Conservation (phyloP, 2,329 filamentous ascomycete species). For the Sclerotinia trifoliorum region DNA sequence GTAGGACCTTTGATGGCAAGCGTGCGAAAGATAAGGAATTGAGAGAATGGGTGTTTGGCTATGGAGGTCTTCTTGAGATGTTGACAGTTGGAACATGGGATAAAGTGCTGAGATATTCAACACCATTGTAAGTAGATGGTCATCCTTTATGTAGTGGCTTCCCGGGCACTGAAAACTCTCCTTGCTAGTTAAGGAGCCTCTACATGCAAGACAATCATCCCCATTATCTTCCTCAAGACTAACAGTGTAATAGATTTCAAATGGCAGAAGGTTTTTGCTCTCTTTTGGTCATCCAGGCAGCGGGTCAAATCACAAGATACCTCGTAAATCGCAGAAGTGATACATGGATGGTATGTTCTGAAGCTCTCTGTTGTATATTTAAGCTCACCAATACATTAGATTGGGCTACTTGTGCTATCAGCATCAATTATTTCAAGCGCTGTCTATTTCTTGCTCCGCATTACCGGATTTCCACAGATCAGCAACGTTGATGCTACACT, state of each 20-base stretch:
- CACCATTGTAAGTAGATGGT: constrained; percentile 57
- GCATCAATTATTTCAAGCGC: constrained; percentile 91
- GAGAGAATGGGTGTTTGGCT: constrained; percentile 85
- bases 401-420: constrained; percentile 81
- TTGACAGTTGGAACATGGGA: constrained; percentile 86
- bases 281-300: constrained; percentile 89
- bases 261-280: constrained; percentile 95
- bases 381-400: constrained; percentile 51
- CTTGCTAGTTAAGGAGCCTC: background rate
- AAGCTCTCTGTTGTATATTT: background rate
- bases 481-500: constrained; percentile 88
- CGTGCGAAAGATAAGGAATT: constrained; percentile 65
- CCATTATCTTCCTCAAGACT: background rate
- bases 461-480: constrained; percentile 90
- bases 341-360: constrained; percentile 81
- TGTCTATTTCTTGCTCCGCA: constrained; percentile 93
- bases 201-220: background rate
- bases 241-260: constrained; percentile 60
- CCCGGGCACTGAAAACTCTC: too few relatives aligned
- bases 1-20: constrained; percentile 70
- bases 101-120: constrained; percentile 82
- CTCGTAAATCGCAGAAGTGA: constrained; percentile 91
- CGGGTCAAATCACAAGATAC: constrained; percentile 91
- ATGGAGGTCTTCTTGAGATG: constrained; percentile 76
- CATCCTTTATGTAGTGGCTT: background rate